phyloP scores from a whole-genome alignment of 106 monocot species.

The Allium fistulosum region DNA sequence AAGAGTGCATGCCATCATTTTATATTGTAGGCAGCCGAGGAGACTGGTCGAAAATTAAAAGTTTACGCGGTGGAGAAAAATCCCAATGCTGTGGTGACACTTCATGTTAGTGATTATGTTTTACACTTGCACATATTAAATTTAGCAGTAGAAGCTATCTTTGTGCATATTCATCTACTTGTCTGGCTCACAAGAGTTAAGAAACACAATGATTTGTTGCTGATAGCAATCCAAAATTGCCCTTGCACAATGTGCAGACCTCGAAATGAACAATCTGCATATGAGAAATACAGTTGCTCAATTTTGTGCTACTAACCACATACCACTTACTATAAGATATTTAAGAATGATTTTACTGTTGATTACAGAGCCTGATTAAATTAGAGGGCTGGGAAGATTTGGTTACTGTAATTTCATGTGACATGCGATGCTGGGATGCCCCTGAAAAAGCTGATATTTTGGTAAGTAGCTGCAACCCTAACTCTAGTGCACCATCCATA shows the following conservation, averaged over 20 bases:
- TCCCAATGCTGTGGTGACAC: slow-evolving; percentile 94
- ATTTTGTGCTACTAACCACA: too few species aligned
- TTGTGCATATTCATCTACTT: not conserved
- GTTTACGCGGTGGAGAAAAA: slow-evolving; percentile 98
- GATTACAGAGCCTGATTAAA: slow-evolving; percentile 69
- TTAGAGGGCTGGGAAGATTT: slow-evolving; percentile 82
- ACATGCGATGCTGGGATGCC: slow-evolving; percentile 95
- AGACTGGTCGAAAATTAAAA: slow-evolving; percentile 77
- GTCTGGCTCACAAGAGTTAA: not conserved
- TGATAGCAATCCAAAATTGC: not conserved
- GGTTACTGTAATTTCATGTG: slow-evolving; percentile 79
- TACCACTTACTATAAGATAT: too few species aligned
- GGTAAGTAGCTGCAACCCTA: slow-evolving; percentile 30
- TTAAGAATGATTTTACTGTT: not conserved
- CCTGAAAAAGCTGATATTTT: slow-evolving; percentile 98
- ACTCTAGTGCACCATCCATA: not conserved
- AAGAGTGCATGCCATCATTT: not conserved
- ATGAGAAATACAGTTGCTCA: too few species aligned
- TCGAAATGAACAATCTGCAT: too few species aligned
- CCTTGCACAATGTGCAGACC: too few species aligned
- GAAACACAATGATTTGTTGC: not conserved
- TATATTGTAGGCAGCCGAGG: slow-evolving; percentile 77
- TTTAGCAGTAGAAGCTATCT: too few species aligned
- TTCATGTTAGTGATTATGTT: slow-evolving; percentile 46
- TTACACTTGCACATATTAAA: too few species aligned